phyloP scores from a whole-genome alignment of 2,329 filamentous ascomycete genomes.

The Delphinella strobiligena region DNA sequence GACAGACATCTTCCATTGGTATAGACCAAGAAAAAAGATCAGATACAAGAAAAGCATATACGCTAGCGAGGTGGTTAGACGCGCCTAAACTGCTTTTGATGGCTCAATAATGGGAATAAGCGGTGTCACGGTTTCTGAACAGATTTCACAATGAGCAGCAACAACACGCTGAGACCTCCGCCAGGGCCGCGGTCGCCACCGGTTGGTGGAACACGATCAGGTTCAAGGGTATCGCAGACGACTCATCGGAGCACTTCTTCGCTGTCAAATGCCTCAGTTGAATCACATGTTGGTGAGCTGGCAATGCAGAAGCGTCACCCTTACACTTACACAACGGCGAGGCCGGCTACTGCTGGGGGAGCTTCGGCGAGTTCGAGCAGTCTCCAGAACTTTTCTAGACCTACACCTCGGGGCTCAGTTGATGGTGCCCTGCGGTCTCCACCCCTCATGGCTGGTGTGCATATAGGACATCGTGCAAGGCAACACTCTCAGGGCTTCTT shows the following conservation, averaged over 20 bases:
- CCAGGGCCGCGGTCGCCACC: slow-evolving; percentile 20
- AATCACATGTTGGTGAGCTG: slow-evolving; percentile 27
- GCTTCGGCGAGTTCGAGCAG: slow-evolving; percentile 19
- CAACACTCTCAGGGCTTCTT: slow-evolving; percentile 67
- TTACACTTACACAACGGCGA: slow-evolving; percentile 15
- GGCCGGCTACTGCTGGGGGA: slow-evolving; percentile 22
- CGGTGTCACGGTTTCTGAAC: too few relatives aligned
- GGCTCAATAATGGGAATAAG: too few relatives aligned
- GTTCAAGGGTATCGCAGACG: slow-evolving; percentile 20
- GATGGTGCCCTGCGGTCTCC: slow-evolving; percentile 18
- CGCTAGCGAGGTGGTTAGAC: too few relatives aligned
- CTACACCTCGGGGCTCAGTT: slow-evolving; percentile 20
- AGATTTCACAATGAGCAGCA: slow-evolving; percentile 14
- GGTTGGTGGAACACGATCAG: slow-evolving; percentile 14
- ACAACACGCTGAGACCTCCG: slow-evolving; percentile 18
- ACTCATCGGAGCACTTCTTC: slow-evolving; percentile 19
- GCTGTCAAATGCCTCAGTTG: slow-evolving; percentile 23
- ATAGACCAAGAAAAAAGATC: too few relatives aligned
- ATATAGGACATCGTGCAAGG: slow-evolving; percentile 45
- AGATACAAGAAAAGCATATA: too few relatives aligned
- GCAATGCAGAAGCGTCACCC: slow-evolving; percentile 20
- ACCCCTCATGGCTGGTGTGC: slow-evolving; percentile 15
- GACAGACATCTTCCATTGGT: too few relatives aligned
- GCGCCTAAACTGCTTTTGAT: too few relatives aligned
- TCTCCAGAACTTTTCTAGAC: slow-evolving; percentile 23